phyloP scores from a whole-genome alignment of 108 stramenopile species.

The Nitzschia sp. region DNA sequence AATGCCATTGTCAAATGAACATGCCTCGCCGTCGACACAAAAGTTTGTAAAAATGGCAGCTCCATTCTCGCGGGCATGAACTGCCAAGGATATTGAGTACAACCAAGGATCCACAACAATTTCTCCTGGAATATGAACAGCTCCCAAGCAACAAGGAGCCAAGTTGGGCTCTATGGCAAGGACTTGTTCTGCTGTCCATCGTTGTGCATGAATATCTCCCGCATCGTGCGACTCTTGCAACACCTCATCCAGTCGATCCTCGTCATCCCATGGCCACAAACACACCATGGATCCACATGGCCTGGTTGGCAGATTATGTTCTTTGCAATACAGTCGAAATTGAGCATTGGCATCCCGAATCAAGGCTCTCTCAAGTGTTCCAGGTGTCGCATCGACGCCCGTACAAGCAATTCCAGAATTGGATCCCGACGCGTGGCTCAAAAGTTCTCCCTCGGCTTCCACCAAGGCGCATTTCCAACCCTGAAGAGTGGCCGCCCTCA shows the following conservation, averaged over 20 bases:
- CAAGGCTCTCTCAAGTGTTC: slow-evolving; percentile 71
- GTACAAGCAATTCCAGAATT: slow-evolving; percentile 84
- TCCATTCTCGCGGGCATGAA: slow-evolving; percentile 71
- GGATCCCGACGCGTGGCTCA: slow-evolving; percentile 52
- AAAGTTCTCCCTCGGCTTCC: slow-evolving; percentile 59
- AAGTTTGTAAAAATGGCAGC: slow-evolving; percentile 42
- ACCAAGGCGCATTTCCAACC: slow-evolving; percentile 63
- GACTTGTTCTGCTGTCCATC: slow-evolving; percentile 41
- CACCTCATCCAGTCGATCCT: slow-evolving; percentile 38
- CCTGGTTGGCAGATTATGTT: slow-evolving; percentile 60
- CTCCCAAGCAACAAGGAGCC: slow-evolving; percentile 43
- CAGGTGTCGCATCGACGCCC: slow-evolving; percentile 75
- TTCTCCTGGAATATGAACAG: slow-evolving; percentile 80
- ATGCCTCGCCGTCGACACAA: slow-evolving; percentile 35
- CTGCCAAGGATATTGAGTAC: slow-evolving; percentile 68
- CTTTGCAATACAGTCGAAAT: slow-evolving; percentile 52
- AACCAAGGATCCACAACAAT: slow-evolving; percentile 87
- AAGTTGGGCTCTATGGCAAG: slow-evolving; percentile 57
- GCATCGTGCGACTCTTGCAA: slow-evolving; percentile 67
- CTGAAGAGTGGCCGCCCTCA: slow-evolving; percentile 59
- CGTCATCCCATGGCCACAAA: slow-evolving; percentile 64
- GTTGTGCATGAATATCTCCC: slow-evolving; percentile 71
- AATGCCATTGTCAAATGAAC: slow-evolving; percentile 34
- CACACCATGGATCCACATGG: slow-evolving; percentile 76
- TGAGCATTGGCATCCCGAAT: slow-evolving; percentile 70